Evolutionary conservation across 441 rosid genomes (phyloP).

Genomic region (Brassica balearica): DNA sequence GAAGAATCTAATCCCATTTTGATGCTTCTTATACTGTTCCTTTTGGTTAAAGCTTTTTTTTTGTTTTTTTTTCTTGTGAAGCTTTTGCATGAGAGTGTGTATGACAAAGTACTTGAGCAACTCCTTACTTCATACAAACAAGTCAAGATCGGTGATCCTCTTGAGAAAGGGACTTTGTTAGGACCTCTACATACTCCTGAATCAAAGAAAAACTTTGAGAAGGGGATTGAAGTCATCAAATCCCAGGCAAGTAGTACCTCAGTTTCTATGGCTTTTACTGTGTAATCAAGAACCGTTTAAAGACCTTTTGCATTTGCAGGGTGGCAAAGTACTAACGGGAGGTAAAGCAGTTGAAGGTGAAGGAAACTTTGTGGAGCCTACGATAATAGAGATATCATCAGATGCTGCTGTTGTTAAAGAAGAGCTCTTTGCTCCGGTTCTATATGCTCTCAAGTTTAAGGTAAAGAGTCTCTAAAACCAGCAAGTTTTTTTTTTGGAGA

Average conservation of each 20-base stretch:
- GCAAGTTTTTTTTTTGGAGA: background rate
- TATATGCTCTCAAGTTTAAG: slow-evolving; percentile 87
- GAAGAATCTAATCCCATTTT: slow-evolving; percentile 27
- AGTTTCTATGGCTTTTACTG: background rate
- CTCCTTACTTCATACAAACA: slow-evolving; percentile 78
- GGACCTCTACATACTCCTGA: slow-evolving; percentile 88
- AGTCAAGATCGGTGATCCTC: slow-evolving; percentile 96
- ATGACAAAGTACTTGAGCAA: slow-evolving; percentile 74
- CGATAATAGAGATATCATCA: slow-evolving; percentile 85
- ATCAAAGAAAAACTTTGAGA: slow-evolving; percentile 78
- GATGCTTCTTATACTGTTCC: background rate
- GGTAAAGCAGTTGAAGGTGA: slow-evolving; percentile 72
- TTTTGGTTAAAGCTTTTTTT: slow-evolving; percentile 6
- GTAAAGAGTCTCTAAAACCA: slow-evolving; percentile 45
- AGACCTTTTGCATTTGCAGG: slow-evolving; percentile 53
- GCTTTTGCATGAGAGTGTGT: slow-evolving; percentile 89
- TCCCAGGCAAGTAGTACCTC: slow-evolving; percentile 72
- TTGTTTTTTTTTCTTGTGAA: slow-evolving; percentile 26
- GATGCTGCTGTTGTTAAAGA: slow-evolving; percentile 78
- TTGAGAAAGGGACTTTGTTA: slow-evolving; percentile 83
- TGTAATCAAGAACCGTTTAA: background rate
- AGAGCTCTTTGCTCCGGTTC: slow-evolving; percentile 95
- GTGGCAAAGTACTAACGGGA: slow-evolving; percentile 87
- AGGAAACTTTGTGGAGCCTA: slow-evolving; percentile 96
- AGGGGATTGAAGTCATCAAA: slow-evolving; percentile 88